Base-by-base conservation (phyloP, 768 basidiomycete genomes). In the Tricholoma hemisulphureum region DNA sequence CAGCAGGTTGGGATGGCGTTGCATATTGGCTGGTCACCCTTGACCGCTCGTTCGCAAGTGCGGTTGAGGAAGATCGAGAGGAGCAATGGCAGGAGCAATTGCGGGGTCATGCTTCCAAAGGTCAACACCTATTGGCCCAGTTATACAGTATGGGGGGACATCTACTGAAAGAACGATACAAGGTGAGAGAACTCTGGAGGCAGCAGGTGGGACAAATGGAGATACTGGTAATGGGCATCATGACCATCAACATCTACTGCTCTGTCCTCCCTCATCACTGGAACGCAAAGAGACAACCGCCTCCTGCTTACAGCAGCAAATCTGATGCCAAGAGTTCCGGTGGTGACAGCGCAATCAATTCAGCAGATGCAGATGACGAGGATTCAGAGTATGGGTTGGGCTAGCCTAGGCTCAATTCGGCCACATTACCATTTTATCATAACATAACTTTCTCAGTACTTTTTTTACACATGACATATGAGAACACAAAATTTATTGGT, bases 161-260 rank as follows among this genome's bases (percentile, higher is more conserved):
- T 28, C 28, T 56, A 20, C 55, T 28, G n/a, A 31, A 43, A 29
- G 43, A 56, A 24, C 41, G 8, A 29, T 13, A 48, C 21, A 48
- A 48, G 41, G 43, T 56, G 11, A 43, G 45, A 31, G 55, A 56
- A 32, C 41, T 56, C 31, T 56, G 55, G 55, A 29, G 41, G 23
- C 26, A 28, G 18, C 28, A 39, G 29, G 55, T 56, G 28, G 55
- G 45, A 23, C 20, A 48, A 45, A 45, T 56, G 23, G 55, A 56
- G 43, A 43, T 56, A 18, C 41, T 56, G 9, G 45, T 34, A 14
- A 56, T 48, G 55, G 41, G 55, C 37, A 46, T 46, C 45, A 46
- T 14, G 8, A 26, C 24, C 7, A 46, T 46, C 45, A 46, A 46
- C 45, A 46, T 46, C 45, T 14, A 10, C 45, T 46, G 45, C n/a